These are phyloP conservation scores for Dactylella cylindrospora DNA, from an alignment of 2,329 filamentous ascomycete species.

Conservation along the genomic window DNA sequence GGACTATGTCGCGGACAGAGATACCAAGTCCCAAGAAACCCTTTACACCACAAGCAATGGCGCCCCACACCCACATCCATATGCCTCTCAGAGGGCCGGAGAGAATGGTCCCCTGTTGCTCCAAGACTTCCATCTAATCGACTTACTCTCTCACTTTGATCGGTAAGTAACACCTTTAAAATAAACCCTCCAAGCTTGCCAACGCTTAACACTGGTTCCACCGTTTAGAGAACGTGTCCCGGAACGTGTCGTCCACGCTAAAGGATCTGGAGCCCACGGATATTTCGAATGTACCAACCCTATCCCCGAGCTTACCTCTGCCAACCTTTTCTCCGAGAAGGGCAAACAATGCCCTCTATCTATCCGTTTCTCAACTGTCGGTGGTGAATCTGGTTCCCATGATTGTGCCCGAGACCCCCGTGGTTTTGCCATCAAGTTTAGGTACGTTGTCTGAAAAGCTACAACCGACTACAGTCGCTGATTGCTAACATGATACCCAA, in stretches of 20 bases:
- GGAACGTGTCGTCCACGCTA: conserved; percentile 53
- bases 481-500: neutral
- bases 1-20: conserved; percentile 32
- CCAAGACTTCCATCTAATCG: conserved; percentile 67
- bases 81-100: conserved; percentile 61
- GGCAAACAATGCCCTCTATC: conserved; percentile 70
- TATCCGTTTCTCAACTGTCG: conserved; percentile 73
- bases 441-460: conserved; percentile 47
- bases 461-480: conserved; percentile 55
- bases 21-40: conserved; percentile 37
- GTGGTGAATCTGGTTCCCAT: conserved; percentile 70
- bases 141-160: conserved; percentile 61
- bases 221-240: conserved; percentile 55
- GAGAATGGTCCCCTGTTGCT: conserved; percentile 63
- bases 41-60: conserved; percentile 62
- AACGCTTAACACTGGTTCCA: conserved; percentile 3
- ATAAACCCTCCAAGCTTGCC: conserved; percentile 7
- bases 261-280: conserved; percentile 54
- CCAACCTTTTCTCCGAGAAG: conserved; percentile 60
- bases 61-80: conserved; percentile 61
- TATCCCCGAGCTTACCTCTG: conserved; percentile 58
- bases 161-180: conserved; percentile 48
- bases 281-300: conserved; percentile 57
- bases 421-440: conserved; percentile 71
- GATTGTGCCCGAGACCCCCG: conserved; percentile 72